Conservation (phyloP, 148 eudicot genomes). For the Fagopyrum homotropicum region DNA sequence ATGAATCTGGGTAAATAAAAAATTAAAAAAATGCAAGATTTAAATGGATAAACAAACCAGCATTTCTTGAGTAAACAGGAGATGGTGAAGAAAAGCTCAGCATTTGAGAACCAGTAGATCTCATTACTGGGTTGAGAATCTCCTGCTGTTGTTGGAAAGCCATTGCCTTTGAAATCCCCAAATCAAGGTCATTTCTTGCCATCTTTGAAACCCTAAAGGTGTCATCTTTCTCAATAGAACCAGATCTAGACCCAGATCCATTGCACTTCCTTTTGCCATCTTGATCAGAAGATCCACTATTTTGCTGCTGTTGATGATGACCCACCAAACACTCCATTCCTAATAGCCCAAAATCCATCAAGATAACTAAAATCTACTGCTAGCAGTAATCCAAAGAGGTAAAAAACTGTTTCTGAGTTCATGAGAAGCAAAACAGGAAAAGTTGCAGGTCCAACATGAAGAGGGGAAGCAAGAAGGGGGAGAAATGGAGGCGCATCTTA, state of each 20-base stretch:
- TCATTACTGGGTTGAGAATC: not conserved
- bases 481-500: not conserved
- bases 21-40: not conserved
- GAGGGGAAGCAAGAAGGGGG: not conserved
- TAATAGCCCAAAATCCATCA: conserved; percentile 16
- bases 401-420: conserved; percentile 1
- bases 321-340: conserved; percentile 15
- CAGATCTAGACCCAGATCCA: conserved; percentile 8
- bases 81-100: conserved; percentile 16
- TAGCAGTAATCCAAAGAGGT: not conserved
- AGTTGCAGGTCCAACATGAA: not conserved
- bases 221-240: conserved; percentile 10
- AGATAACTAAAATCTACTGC: not conserved
- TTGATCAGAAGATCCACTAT: conserved; percentile 1
- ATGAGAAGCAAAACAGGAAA: conserved; percentile 2
- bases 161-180: conserved; percentile 6
- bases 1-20: not conserved
- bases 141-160: not conserved
- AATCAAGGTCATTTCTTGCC: conserved; percentile 6
- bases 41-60: conserved; percentile 7
- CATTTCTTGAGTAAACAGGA: conserved; percentile 14
- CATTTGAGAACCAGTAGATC: conserved; percentile 17
- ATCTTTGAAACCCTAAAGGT: conserved; percentile 1
- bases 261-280: conserved; percentile 5
- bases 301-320: not conserved